Evolutionary conservation across 345 rosid genomes (phyloP).

Genomic region (Trapa bicornis): DNA sequence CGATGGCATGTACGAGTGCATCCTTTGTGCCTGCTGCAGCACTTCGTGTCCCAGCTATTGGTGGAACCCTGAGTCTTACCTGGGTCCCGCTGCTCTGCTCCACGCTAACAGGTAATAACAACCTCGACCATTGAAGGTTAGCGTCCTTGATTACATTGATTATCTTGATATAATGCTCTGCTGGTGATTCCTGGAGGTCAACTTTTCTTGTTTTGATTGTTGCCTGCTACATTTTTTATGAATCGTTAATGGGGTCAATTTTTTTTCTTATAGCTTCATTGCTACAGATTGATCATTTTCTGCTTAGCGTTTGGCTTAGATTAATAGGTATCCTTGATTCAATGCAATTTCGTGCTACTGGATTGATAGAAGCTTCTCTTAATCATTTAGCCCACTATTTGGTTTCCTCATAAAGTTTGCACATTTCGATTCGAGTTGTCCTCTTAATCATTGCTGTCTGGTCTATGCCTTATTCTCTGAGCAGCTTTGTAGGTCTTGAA

Average conservation of each 20-base stretch:
- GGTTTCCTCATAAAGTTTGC: background rate
- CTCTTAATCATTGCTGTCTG: background rate
- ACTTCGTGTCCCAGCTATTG: slow-evolving; percentile 94
- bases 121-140: too few species aligned
- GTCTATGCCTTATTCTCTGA: background rate
- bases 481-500: background rate
- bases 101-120: slow-evolving; percentile 68
- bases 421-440: background rate
- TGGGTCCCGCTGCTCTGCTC: slow-evolving; percentile 91
- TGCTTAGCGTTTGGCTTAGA: too few species aligned
- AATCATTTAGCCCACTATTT: background rate
- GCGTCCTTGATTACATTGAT: too few species aligned
- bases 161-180: background rate
- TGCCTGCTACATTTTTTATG: too few species aligned
- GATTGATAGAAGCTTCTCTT: background rate
- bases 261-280: too few species aligned
- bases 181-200: too few species aligned
- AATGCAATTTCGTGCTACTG: background rate
- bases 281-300: background rate
- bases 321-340: background rate
- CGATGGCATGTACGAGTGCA: slow-evolving; percentile 97
- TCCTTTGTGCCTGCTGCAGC: slow-evolving; percentile 87
- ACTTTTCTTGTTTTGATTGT: too few species aligned
- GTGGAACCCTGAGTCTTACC: slow-evolving; percentile 95
- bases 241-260: too few species aligned